Base-by-base conservation (phyloP, 2,329 filamentous ascomycete genomes). In the Colletotrichum theobromicola region DNA sequence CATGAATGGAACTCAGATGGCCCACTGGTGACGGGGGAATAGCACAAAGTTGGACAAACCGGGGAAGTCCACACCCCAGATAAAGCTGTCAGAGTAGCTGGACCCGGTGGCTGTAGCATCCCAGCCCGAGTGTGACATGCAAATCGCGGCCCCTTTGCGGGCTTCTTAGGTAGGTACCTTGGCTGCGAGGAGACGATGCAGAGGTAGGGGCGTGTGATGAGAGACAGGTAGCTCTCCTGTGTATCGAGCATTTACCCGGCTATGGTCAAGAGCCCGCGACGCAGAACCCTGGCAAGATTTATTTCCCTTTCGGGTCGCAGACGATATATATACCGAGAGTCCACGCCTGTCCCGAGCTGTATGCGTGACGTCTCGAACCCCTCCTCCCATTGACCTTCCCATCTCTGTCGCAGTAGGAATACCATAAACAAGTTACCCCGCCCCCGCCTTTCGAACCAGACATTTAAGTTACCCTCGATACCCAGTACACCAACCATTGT, bases 291-390 rank as follows among this genome's bases (percentile, higher is more conserved):
- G 62, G 21, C 50, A 35, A 30, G 28, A 35, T 35, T 53, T 42
- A 16, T 35, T 34, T 61, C n/a, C 55, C 42, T 55, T 61, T 46
- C 18, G 24, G 24, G 26, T 16, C n/a, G 18, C 55, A 55, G 71
- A 35, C n/a, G 37, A 61, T 67, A 74, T 74, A 74, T 74, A 74
- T 58, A 32, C 62, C 72, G 62, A 67, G 62, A 53, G 62, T 37
- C 60, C 61, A n/a, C 53, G 34, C 32, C 57, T n/a, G 15, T 32
- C 28, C 10, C 32, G 42, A 26, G 5, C 60, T 53, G 24, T n/a
- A 42, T n/a, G 42, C 42, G 60, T 66, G 61, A 58, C 26, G 57
- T 71, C 68, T 58, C 28, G 13, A n/a, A 46, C 18, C 32, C 9
- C 32, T 24, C 13, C 24, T 18, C 55, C 34, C 24, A 57, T 30